Conservation (phyloP, 139 green algal species). For the Volvox reticuliferus region DNA sequence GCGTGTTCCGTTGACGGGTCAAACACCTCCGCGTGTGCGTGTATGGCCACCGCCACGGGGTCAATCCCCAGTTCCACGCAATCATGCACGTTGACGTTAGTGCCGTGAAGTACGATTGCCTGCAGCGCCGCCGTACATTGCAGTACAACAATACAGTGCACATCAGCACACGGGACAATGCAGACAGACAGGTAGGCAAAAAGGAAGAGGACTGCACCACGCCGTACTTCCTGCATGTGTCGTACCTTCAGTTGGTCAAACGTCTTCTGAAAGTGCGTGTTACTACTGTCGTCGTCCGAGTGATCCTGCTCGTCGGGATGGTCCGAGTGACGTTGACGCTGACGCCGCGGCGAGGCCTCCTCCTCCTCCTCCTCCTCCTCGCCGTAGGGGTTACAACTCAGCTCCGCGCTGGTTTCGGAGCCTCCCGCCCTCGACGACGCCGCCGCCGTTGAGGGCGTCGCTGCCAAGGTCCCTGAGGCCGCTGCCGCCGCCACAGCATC, state of each 20-base stretch:
- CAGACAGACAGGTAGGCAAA: no score
- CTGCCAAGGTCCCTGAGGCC: no score
- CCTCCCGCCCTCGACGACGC: neutral
- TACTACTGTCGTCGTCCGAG: neutral
- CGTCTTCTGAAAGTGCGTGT: conserved; percentile 8
- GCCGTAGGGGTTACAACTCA: neutral
- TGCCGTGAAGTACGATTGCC: conserved; percentile 50
- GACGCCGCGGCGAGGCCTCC: neutral
- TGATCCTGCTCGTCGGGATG: neutral
- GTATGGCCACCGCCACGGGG: conserved; percentile 61
- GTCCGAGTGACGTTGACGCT: neutral
- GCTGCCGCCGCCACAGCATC: no score
- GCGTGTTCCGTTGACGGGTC: conserved; percentile 74
- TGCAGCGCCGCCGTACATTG: neutral
- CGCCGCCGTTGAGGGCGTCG: no score
- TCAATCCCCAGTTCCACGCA: conserved; percentile 14
- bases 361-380: neutral
- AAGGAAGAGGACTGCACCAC: no score
- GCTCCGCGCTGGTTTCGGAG: neutral
- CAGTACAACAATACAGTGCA: no score
- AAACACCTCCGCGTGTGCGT: conserved; percentile 78
- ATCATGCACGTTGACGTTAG: conserved; percentile 5
- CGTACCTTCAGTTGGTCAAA: conserved; percentile 45
- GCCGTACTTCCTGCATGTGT: neutral
- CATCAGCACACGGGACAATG: no score